These are phyloP conservation scores for Fusarium paranaense DNA, from an alignment of 2,329 filamentous ascomycete genomes.

Conservation along the genomic window DNA sequence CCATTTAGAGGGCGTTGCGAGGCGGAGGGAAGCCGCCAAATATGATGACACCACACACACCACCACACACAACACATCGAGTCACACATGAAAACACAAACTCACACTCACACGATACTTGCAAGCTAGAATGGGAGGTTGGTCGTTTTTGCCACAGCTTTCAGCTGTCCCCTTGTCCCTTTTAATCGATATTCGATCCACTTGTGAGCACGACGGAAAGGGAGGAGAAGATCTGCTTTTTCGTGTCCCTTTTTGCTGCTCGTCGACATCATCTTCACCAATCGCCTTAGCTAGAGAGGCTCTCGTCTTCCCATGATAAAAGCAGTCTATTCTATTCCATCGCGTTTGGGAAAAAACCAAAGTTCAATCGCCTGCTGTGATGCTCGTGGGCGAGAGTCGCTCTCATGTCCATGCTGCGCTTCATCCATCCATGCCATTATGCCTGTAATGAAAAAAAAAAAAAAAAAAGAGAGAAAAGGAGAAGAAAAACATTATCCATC, in stretches of 20 bases:
- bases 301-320: conserved; percentile 10
- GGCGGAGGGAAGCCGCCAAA: conserved; percentile 17
- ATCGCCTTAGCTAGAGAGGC: conserved; percentile 13
- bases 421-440: conserved; percentile 3
- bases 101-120: not conserved
- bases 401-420: conserved; percentile 1
- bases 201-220: conserved; percentile 6
- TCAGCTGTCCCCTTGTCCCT: conserved; percentile 2
- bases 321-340: conserved; percentile 20
- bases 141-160: conserved; percentile 11
- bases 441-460: conserved; percentile 5
- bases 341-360: not conserved
- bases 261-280: not conserved
- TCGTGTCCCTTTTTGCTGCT: not conserved
- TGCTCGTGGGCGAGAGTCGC: conserved; percentile 10
- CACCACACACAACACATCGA: not conserved
- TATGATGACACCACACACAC: conserved; percentile 20
- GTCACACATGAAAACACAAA: conserved; percentile 17
- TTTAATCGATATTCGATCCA: conserved; percentile 25
- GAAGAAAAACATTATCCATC: not conserved
- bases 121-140: conserved; percentile 32
- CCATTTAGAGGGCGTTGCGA: conserved; percentile 43
- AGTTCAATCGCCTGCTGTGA: conserved; percentile 25
- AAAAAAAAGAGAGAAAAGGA: not conserved
- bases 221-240: conserved; percentile 9